Base-by-base conservation (phyloP, 331 rosid species). In the Arachis monticola region DNA sequence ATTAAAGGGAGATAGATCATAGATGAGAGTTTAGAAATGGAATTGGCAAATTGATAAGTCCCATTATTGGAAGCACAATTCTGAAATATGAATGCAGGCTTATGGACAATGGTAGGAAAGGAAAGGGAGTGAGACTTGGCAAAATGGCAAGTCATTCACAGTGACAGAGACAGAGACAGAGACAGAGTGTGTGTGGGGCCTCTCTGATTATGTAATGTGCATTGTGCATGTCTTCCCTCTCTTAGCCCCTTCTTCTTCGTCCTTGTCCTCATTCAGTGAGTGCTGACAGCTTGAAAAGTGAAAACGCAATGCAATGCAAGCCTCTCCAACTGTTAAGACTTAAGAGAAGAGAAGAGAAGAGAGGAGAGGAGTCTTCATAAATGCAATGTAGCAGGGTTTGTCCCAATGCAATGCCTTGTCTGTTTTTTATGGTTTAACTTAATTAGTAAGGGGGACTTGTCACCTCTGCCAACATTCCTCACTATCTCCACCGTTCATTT, bases 391-490 rank as follows among this genome's bases (percentile, higher is more conserved):
- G 46, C 82, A 83, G 85, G 32, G 53, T 57, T 53, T 57, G 75
- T 75, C 38, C 38, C 38, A 32, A 32, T 3, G 74, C 80, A 76
- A 73, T 82, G 80, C 74, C 78, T 72, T 77, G 85, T 81, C 82
- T 58, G 17, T 64, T 82, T 78, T 75, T 32, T 32, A 32, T 70
- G 79, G 44, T 30, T 17, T 31, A 5, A 17, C 42, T 35, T 7
- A 53, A 1, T 11, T 32, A 32, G 38, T 32, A 32, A 53, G 10
- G 45, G 5, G 51, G 84, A 71, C 82, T 72, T 76, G 79, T 83
- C 87, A 76, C 76, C 80, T 67, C 81, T 83, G 72, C 62, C 87
- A 71, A 85, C 95, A 87, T 87, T 89, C 96, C 81, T 66, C 46
- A 9, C 30, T 14, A 80, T 86, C 83, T 72, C 81, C 47, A 69